Percentiles rank a stretch among this genome's conserved stretches.
These are phyloP conservation scores for Cytospora chrysosperma DNA, from an alignment of 2,329 filamentous ascomycete species.

Conservation along the genomic window DNA sequence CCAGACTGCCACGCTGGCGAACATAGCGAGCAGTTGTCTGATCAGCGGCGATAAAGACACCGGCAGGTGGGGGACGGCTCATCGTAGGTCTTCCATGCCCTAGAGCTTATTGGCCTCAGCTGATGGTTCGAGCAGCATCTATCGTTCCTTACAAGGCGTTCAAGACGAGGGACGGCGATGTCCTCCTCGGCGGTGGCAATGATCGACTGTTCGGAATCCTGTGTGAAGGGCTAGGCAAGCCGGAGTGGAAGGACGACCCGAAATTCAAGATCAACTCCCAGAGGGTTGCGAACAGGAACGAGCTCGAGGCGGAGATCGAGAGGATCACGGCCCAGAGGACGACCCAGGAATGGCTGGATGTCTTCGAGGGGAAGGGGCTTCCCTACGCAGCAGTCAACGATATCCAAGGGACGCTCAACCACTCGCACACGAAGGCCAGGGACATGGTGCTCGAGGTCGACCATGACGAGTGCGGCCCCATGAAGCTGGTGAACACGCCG, in stretches of 20 bases:
- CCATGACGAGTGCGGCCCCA: constrained; percentile 76
- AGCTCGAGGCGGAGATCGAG: constrained; percentile 79
- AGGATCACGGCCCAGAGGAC: constrained; percentile 70
- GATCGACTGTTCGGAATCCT: constrained; percentile 66
- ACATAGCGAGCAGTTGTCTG: constrained; percentile 88
- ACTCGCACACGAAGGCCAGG: constrained; percentile 80
- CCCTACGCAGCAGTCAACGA: constrained; percentile 94
- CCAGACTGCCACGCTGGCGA: constrained; percentile 91
- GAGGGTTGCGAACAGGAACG: constrained; percentile 68
- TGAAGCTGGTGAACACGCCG: constrained; percentile 90
- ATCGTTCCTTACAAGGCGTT: constrained; percentile 95
- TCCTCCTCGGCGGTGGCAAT: constrained; percentile 72
- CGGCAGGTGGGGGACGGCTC: constrained; percentile 93
- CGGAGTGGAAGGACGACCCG: constrained; percentile 60
- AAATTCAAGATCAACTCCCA: constrained; percentile 61
- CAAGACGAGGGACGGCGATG: constrained; percentile 67
- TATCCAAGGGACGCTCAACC: constrained; percentile 77
- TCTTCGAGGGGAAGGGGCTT: constrained; percentile 89
- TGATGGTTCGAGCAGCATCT: constrained; percentile 58
- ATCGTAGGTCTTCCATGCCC: constrained; percentile 58
- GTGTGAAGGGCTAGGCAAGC: constrained; percentile 56
- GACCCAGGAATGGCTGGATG: constrained; percentile 81
- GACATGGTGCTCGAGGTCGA: constrained; percentile 89
- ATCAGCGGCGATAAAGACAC: constrained; percentile 85
- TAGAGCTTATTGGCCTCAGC: background rate